Evolutionary conservation across 78 protist species (phyloP), one percentile per base, ranked within the genome.

Genomic region (Bigelowiella natans): DNA sequence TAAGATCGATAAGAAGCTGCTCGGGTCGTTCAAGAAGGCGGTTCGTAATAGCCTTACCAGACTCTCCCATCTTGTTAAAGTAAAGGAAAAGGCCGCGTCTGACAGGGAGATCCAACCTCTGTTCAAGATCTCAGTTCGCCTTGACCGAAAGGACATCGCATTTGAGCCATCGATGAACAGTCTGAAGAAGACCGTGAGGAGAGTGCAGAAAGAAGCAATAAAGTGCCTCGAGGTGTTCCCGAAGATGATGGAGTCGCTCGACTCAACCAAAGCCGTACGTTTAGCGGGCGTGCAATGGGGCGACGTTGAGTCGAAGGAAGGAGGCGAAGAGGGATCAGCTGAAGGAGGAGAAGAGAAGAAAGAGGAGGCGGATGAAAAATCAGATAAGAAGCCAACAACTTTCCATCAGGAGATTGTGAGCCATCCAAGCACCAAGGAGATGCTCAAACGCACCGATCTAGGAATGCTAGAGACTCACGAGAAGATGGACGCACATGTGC

Each of bases 1-100:
- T 38, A 18, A 73, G 90, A 29, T 94, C 38, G 97, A 96, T 88
- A 34, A 2, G 86, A 26, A 1, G 88, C 88, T 96, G 83, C 94
- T 91, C 36, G 93, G 92, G 0, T 90, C 95, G 36, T 94, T 96
- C 1, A 36, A 84, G n/a, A 2, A 0, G 31, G 89, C 93, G 30
- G 95, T 93, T 37, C 40, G 73, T 64, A 2, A 38, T 2, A 89
- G 94, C 28, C 91, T 94, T 51, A 86, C 39, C n/a, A 90, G 64
- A 28, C 2, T 91, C n/a, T 86, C 93, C 36, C 39, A 51, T 30
- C 2, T 87, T 11, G 64, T 91, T 64, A 91, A 91, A 1, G 93
- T 89, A 40, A 89, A 91, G 38, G 90, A 82, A 28, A 40, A 30
- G 86, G n/a, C n/a, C n/a, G 7, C 18, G 73, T 51, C 73, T 18